Evolutionary conservation across 2,329 filamentous ascomycete species (phyloP), one percentile per base, ranked within the genome.

Genomic region (Scopulariopsis brevicaulis): DNA sequence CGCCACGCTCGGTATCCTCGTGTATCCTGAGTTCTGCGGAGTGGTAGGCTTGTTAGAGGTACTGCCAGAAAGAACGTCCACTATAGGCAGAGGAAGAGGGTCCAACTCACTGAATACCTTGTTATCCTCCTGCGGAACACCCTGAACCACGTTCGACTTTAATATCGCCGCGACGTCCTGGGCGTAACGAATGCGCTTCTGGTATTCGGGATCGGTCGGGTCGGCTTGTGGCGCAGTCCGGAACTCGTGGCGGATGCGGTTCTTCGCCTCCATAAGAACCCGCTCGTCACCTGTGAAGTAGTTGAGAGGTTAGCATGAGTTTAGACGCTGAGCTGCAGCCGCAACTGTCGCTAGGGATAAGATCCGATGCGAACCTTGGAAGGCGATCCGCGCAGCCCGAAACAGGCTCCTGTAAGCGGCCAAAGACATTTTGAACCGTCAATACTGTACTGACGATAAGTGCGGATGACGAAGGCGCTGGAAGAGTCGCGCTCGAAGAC

Each of bases 141-240:
- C 94, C 70, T 99, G 94, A 3, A 99, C 92, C 3, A 99, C 77
- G 66, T 97, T 97, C 68, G 89, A 78, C 63, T 83, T 77, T 61
- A 99, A 69, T 59, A 97, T 86, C 62, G 80, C 79, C 2, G 93
- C 89, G 3, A 97, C 85, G 48, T 94, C 89, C 61, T 92, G 77
- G 10, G 92, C 94, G 66, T 96, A 85, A 63, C 85, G 75, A 60
- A 99, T 83, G 11, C 85, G 84, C 59, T 83, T 79, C 15, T 77
- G 73, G 1, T 82, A 76, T 59, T 84, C 81, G 14, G 84, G 75
- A 59, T 83, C 82, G 14, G 77, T 73, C 0, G 81, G 70, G 4
- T 81, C 72, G 12, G 90, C 72, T 2, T 75, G 71, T 51, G 83
- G 79, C 64, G 89, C 87, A 58, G 79, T 74, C 56, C 85, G 82